Percentiles rank a stretch among this genome's conserved stretches.
These are phyloP conservation scores for Aspergillus sp. DNA, from an alignment of 2,329 filamentous ascomycete species.

Conservation along the genomic window DNA sequence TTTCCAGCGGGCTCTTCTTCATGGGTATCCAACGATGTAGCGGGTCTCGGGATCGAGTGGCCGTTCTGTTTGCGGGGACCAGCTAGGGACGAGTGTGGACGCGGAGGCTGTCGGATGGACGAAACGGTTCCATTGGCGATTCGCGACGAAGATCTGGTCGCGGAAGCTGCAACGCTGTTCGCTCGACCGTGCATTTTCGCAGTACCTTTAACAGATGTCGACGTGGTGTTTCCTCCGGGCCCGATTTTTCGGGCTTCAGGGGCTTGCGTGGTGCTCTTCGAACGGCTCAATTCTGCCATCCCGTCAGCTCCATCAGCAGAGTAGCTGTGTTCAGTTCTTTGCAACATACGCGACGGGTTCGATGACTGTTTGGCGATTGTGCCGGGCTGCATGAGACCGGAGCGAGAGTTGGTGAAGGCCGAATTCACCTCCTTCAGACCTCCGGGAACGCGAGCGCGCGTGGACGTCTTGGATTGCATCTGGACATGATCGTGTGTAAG, in stretches of 20 bases:
- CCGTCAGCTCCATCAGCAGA: constrained; percentile 12
- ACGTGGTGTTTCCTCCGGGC: constrained; percentile 14
- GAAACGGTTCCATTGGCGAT: constrained; percentile 42
- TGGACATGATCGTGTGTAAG: constrained; percentile 4
- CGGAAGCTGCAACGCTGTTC: constrained; percentile 26
- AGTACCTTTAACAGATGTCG: constrained; percentile 32
- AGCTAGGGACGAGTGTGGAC: constrained; percentile 47
- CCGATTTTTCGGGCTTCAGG: constrained; percentile 32
- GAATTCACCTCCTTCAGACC: constrained; percentile 45
- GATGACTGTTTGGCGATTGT: constrained; percentile 42
- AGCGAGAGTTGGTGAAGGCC: constrained; percentile 46
- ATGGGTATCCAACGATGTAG: constrained; percentile 36
- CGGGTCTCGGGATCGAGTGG: constrained; percentile 33
- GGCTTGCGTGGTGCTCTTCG: constrained; percentile 43
- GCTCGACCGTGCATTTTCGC: constrained; percentile 34
- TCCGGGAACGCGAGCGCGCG: constrained; percentile 24
- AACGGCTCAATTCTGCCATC: constrained; percentile 38
- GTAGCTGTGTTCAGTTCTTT: not conserved
- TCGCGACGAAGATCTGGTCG: constrained; percentile 37
- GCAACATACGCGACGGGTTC: constrained; percentile 32
- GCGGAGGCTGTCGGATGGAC: constrained; percentile 33
- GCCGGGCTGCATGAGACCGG: constrained; percentile 37
- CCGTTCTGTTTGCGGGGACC: constrained; percentile 43
- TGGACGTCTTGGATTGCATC: constrained; percentile 18
- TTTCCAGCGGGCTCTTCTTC: constrained; percentile 30